Base-by-base conservation (phyloP, 2,329 filamentous ascomycete genomes). In the Paecilomyces sp. region DNA sequence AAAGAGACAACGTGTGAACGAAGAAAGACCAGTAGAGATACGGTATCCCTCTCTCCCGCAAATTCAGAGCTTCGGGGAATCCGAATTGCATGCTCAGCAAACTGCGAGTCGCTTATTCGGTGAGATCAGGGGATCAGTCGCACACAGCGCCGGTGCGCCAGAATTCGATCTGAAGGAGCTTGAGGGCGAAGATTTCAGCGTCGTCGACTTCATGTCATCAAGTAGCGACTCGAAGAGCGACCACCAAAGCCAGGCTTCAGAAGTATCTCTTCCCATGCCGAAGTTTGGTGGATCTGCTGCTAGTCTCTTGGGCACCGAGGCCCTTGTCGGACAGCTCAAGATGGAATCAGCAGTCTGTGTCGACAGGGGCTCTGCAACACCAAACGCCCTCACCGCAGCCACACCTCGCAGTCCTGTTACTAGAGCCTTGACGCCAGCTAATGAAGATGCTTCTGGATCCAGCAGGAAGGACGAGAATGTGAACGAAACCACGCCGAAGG, bases 71-170 rank as follows among this genome's bases (percentile, higher is more conserved):
- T 72, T 75, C 36, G 63, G 70, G 52, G 66, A 71, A 59, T 64
- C 12, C 69, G 68, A 36, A 63, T 66, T 12, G 57, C 63, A 55
- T 62, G 31, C 61, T 65, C 34, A 66, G 71, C 54, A 11, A 33
- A 33, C 31, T 11, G 66, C 71, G n/a, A 65, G 73, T 61, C 82
- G 81, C 56, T 74, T 88, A 5, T 88, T 87, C 67, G 85, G 85
- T 12, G 85, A 88, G 68, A 83, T 88, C 62, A 81, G 80, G 11
- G 72, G 78, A 30, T 84, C 83, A 22, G 80, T 80, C 11, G 66
- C 87, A 13, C 74, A 77, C 56, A 84, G 79, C 66, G 84, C 84
- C 15, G 79, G 78, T 12, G 71, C 79, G 22, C 70, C 85, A 24
- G 77, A 71, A 31, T 58, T 67, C 28, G 65, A 71, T 41, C 33